These are phyloP conservation scores for Globisporangium alternatum DNA, from an alignment of 352 stramenopile species.

Conservation along the genomic window DNA sequence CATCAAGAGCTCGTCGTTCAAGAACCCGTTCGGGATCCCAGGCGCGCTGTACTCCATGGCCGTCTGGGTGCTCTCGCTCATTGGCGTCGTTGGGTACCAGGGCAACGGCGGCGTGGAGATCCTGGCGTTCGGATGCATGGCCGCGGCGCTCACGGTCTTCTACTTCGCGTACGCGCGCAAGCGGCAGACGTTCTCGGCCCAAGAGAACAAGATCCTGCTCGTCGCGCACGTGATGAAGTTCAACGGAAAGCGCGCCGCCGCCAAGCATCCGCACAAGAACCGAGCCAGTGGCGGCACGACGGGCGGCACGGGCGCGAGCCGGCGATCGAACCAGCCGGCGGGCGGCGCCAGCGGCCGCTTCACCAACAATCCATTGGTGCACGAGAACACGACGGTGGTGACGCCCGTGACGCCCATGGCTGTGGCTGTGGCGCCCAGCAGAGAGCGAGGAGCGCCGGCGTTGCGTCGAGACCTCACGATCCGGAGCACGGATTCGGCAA, in stretches of 20 bases:
- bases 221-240: slow-evolving; percentile 30
- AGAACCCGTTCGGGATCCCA: slow-evolving; percentile 21
- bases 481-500: too few species aligned
- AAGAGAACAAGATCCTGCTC: slow-evolving; percentile 25
- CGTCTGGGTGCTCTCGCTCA: slow-evolving; percentile 11
- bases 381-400: not conserved
- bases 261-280: not conserved
- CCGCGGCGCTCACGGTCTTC: slow-evolving; percentile 11
- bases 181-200: slow-evolving; percentile 21
- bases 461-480: too few species aligned
- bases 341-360: not conserved
- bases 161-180: slow-evolving; percentile 20
- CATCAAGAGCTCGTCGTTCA: slow-evolving; percentile 20
- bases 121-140: not conserved
- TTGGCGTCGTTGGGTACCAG: not conserved
- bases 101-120: slow-evolving; percentile 13
- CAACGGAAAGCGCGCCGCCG: slow-evolving; percentile 5
- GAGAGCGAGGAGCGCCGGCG: too few species aligned
- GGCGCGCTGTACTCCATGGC: slow-evolving; percentile 20
- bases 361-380: not conserved
- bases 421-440: not conserved
- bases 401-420: not conserved
- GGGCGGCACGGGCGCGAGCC: not conserved
- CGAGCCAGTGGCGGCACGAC: not conserved
- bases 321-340: not conserved